Evolutionary conservation across 768 basidiomycete genomes (phyloP), one percentile per base, ranked within the genome.

Genomic region (Mycena kentingensis): DNA sequence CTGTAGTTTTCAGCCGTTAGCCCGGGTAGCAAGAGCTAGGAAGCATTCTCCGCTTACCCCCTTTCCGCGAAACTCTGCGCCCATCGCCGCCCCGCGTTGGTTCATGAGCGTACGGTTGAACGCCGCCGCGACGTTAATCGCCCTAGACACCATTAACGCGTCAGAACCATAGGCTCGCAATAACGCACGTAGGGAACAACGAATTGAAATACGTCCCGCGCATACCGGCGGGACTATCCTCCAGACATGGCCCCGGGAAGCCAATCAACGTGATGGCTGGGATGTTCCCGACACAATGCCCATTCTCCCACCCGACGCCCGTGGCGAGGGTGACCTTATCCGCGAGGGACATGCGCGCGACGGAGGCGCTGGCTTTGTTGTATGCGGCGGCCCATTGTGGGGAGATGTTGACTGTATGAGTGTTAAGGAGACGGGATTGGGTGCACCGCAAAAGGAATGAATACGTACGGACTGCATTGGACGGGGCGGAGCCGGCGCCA

Each of bases 1-100:
- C n/a, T n/a, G n/a, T n/a, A n/a, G n/a, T n/a, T n/a, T n/a, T n/a
- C n/a, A n/a, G n/a, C n/a, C n/a, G n/a, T n/a, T n/a, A n/a, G n/a
- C n/a, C n/a, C n/a, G n/a, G n/a, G n/a, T n/a, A n/a, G n/a, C n/a
- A n/a, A n/a, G n/a, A n/a, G n/a, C n/a, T n/a, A n/a, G n/a, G n/a
- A n/a, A n/a, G n/a, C n/a, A n/a, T n/a, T n/a, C n/a, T n/a, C n/a
- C n/a, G n/a, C n/a, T n/a, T n/a, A 82, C 76, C 22, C 86, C 86
- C 65, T 84, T 83, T 34, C 77, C 81, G 38, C 71, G 73, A 67
- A 81, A 81, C 62, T 88, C 87, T 21, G 72, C 64, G 2, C 84
- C 85, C 64, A 87, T 76, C 0, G 81, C 80, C 16, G 64, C 65
- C 11, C 81, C 85, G 31, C 84, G 73, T 42, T 75, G 69, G 55